Evolutionary conservation across 2,329 filamentous ascomycete genomes (phyloP).

Genomic region (Mariannaea elegans): DNA sequence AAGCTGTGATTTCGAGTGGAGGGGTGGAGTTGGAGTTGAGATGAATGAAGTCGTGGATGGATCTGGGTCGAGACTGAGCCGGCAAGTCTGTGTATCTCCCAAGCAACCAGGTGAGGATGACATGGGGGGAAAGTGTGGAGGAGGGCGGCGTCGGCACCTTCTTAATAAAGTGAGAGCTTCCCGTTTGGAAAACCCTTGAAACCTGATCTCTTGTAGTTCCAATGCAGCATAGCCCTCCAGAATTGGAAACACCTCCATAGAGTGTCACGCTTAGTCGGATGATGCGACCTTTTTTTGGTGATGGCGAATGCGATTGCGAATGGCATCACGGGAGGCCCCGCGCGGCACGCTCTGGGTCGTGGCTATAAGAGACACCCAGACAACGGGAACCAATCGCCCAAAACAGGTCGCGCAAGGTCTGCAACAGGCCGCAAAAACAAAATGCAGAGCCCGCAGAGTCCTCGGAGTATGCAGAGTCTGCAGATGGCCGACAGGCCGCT

Average conservation of each 20-base stretch:
- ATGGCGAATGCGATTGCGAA: slow-evolving; percentile 1
- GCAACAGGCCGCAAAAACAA: slow-evolving; percentile 8
- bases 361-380: slow-evolving; percentile 1
- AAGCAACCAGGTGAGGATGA: slow-evolving; percentile 35
- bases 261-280: slow-evolving; percentile 9
- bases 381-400: slow-evolving; percentile 23
- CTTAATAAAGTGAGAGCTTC: slow-evolving; percentile 13
- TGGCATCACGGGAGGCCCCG: slow-evolving; percentile 16
- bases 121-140: slow-evolving; percentile 25
- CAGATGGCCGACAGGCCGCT: neutral
- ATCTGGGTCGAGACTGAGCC: slow-evolving; percentile 28
- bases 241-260: slow-evolving; percentile 8
- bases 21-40: slow-evolving; percentile 18
- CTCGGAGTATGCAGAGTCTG: too few species aligned
- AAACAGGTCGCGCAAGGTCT: slow-evolving; percentile 2
- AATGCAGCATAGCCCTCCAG: neutral
- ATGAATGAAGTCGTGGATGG: slow-evolving; percentile 26
- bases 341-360: slow-evolving; percentile 16
- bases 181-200: neutral
- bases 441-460: too few species aligned
- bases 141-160: slow-evolving; percentile 11
- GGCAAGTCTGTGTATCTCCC: slow-evolving; percentile 33
- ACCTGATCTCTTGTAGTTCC: neutral
- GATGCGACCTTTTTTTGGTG: neutral
- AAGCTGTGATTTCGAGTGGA: slow-evolving; percentile 23